Evolutionary conservation across 1,284 basidiomycete species (phyloP), one percentile per base, ranked within the genome.

Genomic region (Somion occarium): DNA sequence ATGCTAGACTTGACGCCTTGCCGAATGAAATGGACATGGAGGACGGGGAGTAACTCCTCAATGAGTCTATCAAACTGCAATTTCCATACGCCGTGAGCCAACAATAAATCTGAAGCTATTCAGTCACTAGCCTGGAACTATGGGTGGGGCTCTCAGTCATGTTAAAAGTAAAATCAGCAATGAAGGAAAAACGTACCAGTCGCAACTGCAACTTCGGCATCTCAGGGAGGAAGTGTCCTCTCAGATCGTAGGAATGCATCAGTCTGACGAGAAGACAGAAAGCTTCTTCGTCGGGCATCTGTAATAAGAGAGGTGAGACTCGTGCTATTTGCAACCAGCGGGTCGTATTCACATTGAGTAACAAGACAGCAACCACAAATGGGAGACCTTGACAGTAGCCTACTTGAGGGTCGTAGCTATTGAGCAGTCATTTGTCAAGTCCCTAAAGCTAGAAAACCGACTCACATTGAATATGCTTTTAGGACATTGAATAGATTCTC

Each of bases 211-310:
- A 69, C 53, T 93, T 94, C 0, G 96, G 96, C 96, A 99, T 99
- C 61, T 99, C 95, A 4, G 96, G 95, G 13, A 97, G 77, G 70
- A 94, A 99, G 69, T 98, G 96, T 0, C 94, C 93, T 45, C 96
- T 84, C 2, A 99, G 76, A 65, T 96, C 95, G 67, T 99, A 99
- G 3, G 92, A 89, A 58, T 97, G 80, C 96, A 99, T 99, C n/a
- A 99, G 70, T 50, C 96, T 78, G n/a, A 98, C 93, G 15, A 99
- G 79, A 3, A 98, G 82, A 59, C 88, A 94, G 67, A 99, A 99
- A 0, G 96, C 96, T 69, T 99, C 96, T 71, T 98, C 94, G 58
- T 98, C 94, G 15, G 94, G 94, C 95, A 98, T 97, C 93, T 97
- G 60, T 3, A 47, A 18, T 15, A 34, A 34, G 15, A 34, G 7